Evolutionary conservation across 306 rosid species (phyloP), one percentile per base, ranked within the genome.

Genomic region (Vigna nakashimae): DNA sequence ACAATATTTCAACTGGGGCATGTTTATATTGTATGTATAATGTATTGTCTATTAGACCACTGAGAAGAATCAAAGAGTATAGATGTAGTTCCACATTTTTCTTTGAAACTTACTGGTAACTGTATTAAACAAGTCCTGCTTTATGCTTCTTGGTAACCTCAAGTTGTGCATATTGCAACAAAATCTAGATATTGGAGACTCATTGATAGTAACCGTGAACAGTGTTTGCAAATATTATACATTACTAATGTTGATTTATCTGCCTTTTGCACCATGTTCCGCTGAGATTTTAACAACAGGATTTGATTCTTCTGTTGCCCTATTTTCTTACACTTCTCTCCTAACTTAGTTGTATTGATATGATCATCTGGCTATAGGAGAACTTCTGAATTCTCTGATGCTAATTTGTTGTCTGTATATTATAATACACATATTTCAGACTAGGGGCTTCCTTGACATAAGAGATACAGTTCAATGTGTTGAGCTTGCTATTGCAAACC

Each of bases 391-490:
- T 28, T 48, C 22, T 42, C 20, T 63, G 45, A 49, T 56, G n/a
- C 85, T 81, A 46, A 73, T 51, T 68, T 58, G 67, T 26, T 56
- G 10, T 57, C 3, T 65, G 46, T 70, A 49, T 64, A 69, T 51
- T 78, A 24, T 72, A 62, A 76, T 73, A 64, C 65, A 36, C 81
- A 63, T 63, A n/a, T 64, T 82, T 68, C 95, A 94, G 98, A 94
- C 98, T 55, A 84, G 98, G 82, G 97, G 93, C 60, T 94, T 90
- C 81, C 98, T 94, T 70, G 98, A 94, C 88, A 94, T 94, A 79
- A 86, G 98, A 77, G 98, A 94, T 70, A 94, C 98, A 15, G 98
- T 94, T 79, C 97, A 92, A 79, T 94, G 98, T 45, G 89, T 94
- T 45, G 98, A 94, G 89, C 89, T 94, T 38, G 98, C 98, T 68